phyloP scores from a whole-genome alignment of 2,329 filamentous ascomycete species.

The Colletotrichum sp. region DNA sequence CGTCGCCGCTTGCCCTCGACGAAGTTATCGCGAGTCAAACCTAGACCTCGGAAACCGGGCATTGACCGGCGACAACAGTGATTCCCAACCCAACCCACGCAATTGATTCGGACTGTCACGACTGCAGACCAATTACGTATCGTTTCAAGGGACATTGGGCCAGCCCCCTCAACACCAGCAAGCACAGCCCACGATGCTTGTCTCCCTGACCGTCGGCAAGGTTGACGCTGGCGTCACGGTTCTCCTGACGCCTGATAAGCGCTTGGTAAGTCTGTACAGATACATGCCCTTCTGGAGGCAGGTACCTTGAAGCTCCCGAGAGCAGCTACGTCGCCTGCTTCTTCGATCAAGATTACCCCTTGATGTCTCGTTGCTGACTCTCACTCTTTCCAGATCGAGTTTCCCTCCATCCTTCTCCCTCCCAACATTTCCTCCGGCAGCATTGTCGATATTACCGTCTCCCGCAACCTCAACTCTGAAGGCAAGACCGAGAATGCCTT shows the following conservation, averaged over 20 bases:
- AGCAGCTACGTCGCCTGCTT: neutral
- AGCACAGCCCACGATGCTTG: slow-evolving; percentile 70
- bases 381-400: slow-evolving; percentile 77
- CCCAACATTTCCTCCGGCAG: slow-evolving; percentile 94
- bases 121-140: neutral
- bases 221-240: slow-evolving; percentile 98
- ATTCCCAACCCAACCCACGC: neutral
- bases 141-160: neutral
- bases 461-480: slow-evolving; percentile 85
- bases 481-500: slow-evolving; percentile 76
- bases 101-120: neutral
- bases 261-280: slow-evolving; percentile 71
- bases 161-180: neutral
- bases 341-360: slow-evolving; percentile 13
- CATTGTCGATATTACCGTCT: slow-evolving; percentile 97
- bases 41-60: neutral
- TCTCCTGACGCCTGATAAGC: slow-evolving; percentile 94
- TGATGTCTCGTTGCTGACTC: slow-evolving; percentile 24
- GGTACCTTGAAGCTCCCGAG: neutral
- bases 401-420: slow-evolving; percentile 95
- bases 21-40: neutral
- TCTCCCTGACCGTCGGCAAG: slow-evolving; percentile 98
- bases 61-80: neutral
- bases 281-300: neutral
- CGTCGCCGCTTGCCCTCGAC: neutral